A percentile compares a stretch with the other conserved stretches of the same genome.
phyloP scores from a whole-genome alignment of 2,329 filamentous ascomycete genomes.

The Ilyonectria destructans region DNA sequence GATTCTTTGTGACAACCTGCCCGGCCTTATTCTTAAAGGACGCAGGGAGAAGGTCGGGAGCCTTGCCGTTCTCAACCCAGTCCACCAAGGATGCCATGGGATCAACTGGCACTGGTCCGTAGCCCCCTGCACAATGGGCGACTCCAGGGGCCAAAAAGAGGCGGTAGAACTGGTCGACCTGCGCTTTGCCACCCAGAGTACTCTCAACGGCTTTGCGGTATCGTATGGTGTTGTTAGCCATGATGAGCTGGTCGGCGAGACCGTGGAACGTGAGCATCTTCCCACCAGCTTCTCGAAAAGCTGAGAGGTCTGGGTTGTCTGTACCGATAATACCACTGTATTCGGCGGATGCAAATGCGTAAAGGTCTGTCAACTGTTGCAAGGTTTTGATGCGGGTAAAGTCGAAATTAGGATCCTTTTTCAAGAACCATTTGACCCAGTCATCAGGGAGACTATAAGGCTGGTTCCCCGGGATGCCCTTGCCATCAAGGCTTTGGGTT shows the following conservation, averaged over 20 bases:
- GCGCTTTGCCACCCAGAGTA: not conserved
- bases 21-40: not conserved
- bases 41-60: conserved; percentile 7
- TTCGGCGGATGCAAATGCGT: conserved; percentile 5
- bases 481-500: no score
- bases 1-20: conserved; percentile 7
- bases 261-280: conserved; percentile 19
- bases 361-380: not conserved
- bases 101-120: conserved; percentile 11
- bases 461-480: no score
- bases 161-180: conserved; percentile 10
- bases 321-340: not conserved
- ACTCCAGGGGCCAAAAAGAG: conserved; percentile 14
- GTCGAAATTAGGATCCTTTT: no score
- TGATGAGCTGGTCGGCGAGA: conserved; percentile 13
- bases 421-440: no score
- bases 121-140: conserved; percentile 10
- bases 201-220: not conserved
- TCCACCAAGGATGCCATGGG: not conserved
- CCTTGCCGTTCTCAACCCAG: conserved; percentile 13
- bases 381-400: no score
- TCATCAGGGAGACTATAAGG: no score
- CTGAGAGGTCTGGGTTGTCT: conserved; percentile 2
- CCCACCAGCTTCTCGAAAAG: conserved; percentile 6
- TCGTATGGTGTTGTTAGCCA: conserved; percentile 3